Evolutionary conservation across 768 basidiomycete genomes (phyloP), one percentile per base, ranked within the genome.

Genomic region (Amanita brunnescens): DNA sequence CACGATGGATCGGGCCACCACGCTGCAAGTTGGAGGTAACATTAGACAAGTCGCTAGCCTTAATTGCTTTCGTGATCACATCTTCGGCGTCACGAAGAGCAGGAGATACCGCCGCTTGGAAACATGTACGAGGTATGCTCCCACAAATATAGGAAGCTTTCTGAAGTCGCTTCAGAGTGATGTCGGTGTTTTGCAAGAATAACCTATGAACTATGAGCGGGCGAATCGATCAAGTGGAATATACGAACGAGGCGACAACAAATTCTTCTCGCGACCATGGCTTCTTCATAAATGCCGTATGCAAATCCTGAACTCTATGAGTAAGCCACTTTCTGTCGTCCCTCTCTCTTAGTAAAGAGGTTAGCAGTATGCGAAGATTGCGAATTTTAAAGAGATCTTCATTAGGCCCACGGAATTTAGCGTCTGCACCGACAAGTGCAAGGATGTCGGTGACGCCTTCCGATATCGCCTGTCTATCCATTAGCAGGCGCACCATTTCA

Each of bases 21-120:
- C n/a, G n/a, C n/a, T n/a, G n/a, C 65, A 50, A 61, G 63, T 8
- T 56, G 59, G 9, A 62, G 16, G 44, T 13, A 41, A 29, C 33
- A 23, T 35, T 33, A 26, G 16, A 38, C 39, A 54, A 33, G 12
- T 49, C 18, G 37, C 33, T 50, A 12, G 40, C 12, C 4, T 16
- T 1, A 40, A 55, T 55, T 20, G 54, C 54, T 9, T 16, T 18
- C 14, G 5, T 37, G 32, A 55, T 16, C 14, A 7, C 16, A 23
- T 12, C 9, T 10, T 14, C 41, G 23, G 37, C 51, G 13, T 4
- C 33, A 6, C 13, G 12, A 26, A 54, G 44, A 8, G 2, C 20
- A 12, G 34, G 21, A 49, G 54, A 44, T 39, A 30, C 32, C 16
- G 54, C 51, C 4, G 50, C 37, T 51, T 9, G n/a, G 40, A 52